Evolutionary conservation across 148 eudicot species (phyloP).

Genomic region (Polygonum maritimum): DNA sequence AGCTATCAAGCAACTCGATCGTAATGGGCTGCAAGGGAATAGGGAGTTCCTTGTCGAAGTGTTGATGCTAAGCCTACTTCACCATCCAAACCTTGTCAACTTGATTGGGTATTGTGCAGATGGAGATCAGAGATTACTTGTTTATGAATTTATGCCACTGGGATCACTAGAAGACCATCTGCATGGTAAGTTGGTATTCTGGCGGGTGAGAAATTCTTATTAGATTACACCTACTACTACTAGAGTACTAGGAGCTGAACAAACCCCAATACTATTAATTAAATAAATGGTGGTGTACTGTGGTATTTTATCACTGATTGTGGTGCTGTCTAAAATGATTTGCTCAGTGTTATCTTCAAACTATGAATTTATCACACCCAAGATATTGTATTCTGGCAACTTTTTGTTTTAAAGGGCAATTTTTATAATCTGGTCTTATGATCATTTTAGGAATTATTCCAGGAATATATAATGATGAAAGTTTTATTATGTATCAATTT

Average conservation of each 20-base stretch:
- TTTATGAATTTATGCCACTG: constrained; percentile 43
- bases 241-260: neutral
- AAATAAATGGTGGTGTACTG: neutral
- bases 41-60: constrained; percentile 59
- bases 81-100: constrained; percentile 50
- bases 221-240: too few species aligned
- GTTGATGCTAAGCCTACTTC: constrained; percentile 48
- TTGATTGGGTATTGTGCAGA: constrained; percentile 59
- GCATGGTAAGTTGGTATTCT: constrained; percentile 27
- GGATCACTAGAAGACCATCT: constrained; percentile 63
- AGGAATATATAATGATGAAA: neutral
- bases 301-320: neutral
- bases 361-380: neutral
- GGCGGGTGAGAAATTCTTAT: too few species aligned
- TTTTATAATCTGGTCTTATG: neutral
- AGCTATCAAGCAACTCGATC: constrained; percentile 62
- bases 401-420: neutral
- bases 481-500: neutral
- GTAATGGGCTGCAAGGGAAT: constrained; percentile 53
- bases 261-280: neutral
- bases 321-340: neutral
- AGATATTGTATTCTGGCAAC: neutral
- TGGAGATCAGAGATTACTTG: constrained; percentile 56
- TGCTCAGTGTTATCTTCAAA: neutral
- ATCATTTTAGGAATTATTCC: neutral